Evolutionary conservation across 306 rosid species (phyloP).

Genomic region (Cucurbita pepo): DNA sequence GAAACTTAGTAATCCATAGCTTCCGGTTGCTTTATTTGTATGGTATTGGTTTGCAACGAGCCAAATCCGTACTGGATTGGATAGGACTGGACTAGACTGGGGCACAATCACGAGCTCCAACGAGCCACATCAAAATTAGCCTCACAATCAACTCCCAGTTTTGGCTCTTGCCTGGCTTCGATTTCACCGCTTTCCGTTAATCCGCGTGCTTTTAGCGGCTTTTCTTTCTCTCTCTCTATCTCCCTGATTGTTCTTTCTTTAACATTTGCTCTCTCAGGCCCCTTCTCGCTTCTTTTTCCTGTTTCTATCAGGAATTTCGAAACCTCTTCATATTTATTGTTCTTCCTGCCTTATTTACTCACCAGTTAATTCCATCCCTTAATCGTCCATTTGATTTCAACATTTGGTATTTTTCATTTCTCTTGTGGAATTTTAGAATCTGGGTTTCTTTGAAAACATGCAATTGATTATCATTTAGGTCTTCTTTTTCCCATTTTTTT

Average conservation of each 20-base stretch:
- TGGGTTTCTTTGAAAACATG: conserved; percentile 14
- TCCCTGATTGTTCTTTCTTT: neutral
- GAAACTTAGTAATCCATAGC: too few species aligned
- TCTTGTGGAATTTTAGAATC: conserved; percentile 16
- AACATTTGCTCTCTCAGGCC: neutral
- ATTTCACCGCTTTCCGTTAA: conserved; percentile 5
- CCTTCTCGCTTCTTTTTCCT: neutral
- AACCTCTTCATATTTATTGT: neutral
- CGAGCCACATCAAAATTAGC: neutral
- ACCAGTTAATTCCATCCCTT: neutral
- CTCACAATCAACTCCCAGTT: neutral
- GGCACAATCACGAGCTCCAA: neutral
- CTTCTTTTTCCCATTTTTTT: neutral
- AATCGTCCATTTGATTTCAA: conserved; percentile 10
- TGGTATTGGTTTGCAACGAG: too few species aligned
- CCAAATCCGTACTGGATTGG: neutral
- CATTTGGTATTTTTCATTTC: conserved; percentile 13
- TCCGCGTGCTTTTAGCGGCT: conserved; percentile 12
- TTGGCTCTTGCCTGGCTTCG: neutral
- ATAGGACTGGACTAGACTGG: neutral
- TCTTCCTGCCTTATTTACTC: neutral
- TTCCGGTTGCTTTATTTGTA: too few species aligned
- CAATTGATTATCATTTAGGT: conserved; percentile 27
- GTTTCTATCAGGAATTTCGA: neutral
- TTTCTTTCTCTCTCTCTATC: neutral